A percentile compares a stretch with the other conserved stretches of the same genome.
phyloP scores from a whole-genome alignment of 441 rosid genomes.

The Pelargonium australe region DNA sequence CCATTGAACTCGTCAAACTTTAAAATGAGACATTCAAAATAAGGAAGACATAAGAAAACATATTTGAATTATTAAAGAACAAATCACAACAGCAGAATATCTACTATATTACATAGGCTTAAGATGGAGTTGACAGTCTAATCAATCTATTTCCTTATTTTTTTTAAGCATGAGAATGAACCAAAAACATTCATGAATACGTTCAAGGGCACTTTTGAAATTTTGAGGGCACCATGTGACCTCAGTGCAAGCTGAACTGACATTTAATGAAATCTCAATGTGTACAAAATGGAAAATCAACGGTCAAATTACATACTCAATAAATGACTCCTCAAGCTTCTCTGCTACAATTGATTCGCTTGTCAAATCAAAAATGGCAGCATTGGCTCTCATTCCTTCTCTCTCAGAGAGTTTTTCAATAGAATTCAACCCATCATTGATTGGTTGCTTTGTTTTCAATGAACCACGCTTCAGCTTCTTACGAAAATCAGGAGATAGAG shows the following conservation, averaged over 20 bases:
- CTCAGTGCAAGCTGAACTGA: background rate
- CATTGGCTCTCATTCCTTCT: conserved; percentile 81
- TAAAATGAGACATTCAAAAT: background rate
- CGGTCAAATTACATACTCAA: conserved; percentile 49
- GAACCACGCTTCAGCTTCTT: conserved; percentile 80
- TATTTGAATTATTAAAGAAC: background rate
- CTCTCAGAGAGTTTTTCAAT: conserved; percentile 79
- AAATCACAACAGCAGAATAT: too few species aligned
- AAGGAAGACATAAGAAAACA: background rate
- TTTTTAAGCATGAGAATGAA: background rate
- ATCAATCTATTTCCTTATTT: background rate
- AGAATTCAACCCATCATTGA: conserved; percentile 54
- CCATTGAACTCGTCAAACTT: conserved; percentile 10
- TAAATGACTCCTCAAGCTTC: conserved; percentile 84
- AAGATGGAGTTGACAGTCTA: background rate
- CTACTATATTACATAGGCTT: too few species aligned
- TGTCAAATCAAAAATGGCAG: conserved; percentile 86
- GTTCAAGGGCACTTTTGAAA: background rate
- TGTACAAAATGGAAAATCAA: background rate
- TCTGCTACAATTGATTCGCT: conserved; percentile 61
- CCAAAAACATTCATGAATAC: background rate
- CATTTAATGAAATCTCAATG: background rate
- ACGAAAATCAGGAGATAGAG: conserved; percentile 84
- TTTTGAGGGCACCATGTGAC: background rate
- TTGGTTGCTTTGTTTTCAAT: conserved; percentile 54